Base-by-base conservation (phyloP, 495 filamentous ascomycete species). In the Trichoderma virens region DNA sequence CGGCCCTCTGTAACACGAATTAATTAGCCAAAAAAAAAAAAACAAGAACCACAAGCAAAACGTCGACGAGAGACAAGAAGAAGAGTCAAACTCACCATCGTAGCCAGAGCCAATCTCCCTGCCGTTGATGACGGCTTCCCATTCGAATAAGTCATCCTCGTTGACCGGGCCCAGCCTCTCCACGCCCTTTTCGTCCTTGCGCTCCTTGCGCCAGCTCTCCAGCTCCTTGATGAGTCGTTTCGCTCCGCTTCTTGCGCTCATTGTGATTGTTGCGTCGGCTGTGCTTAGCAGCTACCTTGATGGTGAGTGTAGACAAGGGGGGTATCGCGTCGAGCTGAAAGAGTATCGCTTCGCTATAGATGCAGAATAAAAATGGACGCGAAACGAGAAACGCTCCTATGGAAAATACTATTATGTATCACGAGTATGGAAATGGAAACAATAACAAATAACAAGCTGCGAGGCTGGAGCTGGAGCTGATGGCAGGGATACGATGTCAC, bases 51-150 rank as follows among this genome's bases (percentile, higher is more conserved):
- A n/a, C n/a, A n/a, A n/a, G n/a, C n/a, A n/a, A n/a, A n/a, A n/a
- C n/a, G n/a, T n/a, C n/a, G n/a, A n/a, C n/a, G n/a, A 32, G 18
- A 28, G 13, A 16, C 34, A 51, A 43, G 41, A 32, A 31, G 27
- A 45, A 31, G 28, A 8, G 13, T 34, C 28, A 35, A 23, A 70
- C 72, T 47, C 76, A 88, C 88, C 85, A 78, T 90, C 87, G 69
- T 97, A 97, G 3, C 89, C 64, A 76, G 83, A 34, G 75, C 88
- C 67, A 70, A 81, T 56, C 0, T 74, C 79, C 38, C 85, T 79
- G 28, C 92, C 91, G 63, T 87, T 88, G 65, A 97, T 82, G 20
- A 94, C 88, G 1, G 91, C 89, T 70, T 88, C 85, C 88, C 92
- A 94, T 64, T 80, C 78, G 31, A 91, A 74, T 35, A 97, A 72